Conservation (phyloP, 2,329 filamentous ascomycete species). For the Fusarium pininemorale region DNA sequence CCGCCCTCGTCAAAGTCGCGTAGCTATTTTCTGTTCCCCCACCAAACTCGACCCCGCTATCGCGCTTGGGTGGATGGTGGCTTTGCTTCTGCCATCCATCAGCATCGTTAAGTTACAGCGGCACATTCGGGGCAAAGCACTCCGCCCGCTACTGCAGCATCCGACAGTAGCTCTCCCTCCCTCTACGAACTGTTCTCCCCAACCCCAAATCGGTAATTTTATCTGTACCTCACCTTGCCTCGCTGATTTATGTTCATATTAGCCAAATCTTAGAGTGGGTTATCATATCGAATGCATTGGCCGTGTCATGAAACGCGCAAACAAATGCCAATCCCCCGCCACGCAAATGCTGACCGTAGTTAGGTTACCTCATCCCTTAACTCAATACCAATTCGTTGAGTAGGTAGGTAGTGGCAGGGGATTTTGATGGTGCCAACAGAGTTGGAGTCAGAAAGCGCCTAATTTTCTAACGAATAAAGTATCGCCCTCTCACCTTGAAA, state of each 20-base stretch:
- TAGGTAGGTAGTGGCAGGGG: slow-evolving; percentile 12
- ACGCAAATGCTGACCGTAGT: slow-evolving; percentile 13
- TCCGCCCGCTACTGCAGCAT: slow-evolving; percentile 40
- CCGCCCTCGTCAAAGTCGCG: slow-evolving; percentile 20
- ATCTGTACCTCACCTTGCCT: not conserved
- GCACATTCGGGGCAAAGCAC: slow-evolving; percentile 40
- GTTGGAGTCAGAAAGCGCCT: slow-evolving; percentile 19
- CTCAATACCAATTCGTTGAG: slow-evolving; percentile 26
- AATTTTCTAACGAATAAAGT: slow-evolving; percentile 19
- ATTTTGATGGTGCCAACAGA: slow-evolving; percentile 32
- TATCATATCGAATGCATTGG: not conserved
- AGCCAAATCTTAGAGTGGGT: slow-evolving; percentile 15
- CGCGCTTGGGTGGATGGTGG: slow-evolving; percentile 18
- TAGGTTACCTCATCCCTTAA: not conserved
- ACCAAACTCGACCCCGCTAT: slow-evolving; percentile 37
- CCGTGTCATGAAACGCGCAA: not conserved
- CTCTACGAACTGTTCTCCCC: slow-evolving; percentile 27
- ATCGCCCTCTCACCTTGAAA: slow-evolving; percentile 6
- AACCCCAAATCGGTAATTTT: slow-evolving; percentile 16
- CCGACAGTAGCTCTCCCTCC: slow-evolving; percentile 34
- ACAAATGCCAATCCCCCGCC: slow-evolving; percentile 3
- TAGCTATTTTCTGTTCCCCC: slow-evolving; percentile 32
- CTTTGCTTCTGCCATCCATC: slow-evolving; percentile 24
- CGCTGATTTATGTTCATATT: slow-evolving; percentile 5
- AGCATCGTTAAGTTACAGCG: slow-evolving; percentile 17